Evolutionary conservation across 1,139 yeast species (phyloP), one percentile per base, ranked within the genome.

Genomic region (Candida tunisiensis): DNA sequence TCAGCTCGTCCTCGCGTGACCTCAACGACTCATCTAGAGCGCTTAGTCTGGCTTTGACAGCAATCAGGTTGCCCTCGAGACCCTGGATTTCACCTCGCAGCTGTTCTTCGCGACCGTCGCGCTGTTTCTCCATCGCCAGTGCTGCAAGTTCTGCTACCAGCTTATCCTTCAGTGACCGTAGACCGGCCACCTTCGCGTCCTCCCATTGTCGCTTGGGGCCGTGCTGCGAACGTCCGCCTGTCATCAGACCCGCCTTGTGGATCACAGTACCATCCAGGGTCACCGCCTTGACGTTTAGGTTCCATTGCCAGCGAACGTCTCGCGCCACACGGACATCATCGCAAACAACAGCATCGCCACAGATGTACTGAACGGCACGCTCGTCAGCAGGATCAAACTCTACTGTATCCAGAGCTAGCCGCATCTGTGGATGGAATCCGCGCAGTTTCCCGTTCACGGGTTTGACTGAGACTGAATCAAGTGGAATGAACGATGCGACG

Each of bases 211-310:
- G 21, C 12, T 24, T 8, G 14, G 31, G 7, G 37, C 29, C 20
- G 36, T 35, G 21, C 39, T 40, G 56, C 24, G 56, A 56, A 43
- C 42, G 52, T 37, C 96, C 96, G 51, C 95, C 96, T 9, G 96
- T 78, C 92, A 88, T 80, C 25, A 83, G 59, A 6, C 94, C 94
- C 8, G 88, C 74, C 41, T 69, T 71, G 45, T 82, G 88, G 30
- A 88, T 78, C 19, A 83, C 60, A 0, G 92, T 69, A 1, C 98
- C 98, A 28, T 82, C 83, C 7, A 80, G 44, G 1, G 94, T 69
- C 2, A 85, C 93, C 25, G 79, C 62, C 45, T 77, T 82, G 28
- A 69, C 72, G 20, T 64, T 65, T 14, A 80, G 47, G 4, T 60
- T 57, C 21, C 53, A 52, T 15, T 64, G 62, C 92, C 93, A 82